Percentiles rank a stretch among this genome's conserved stretches.
Conservation (phyloP, 73 alveolate species). For the Blepharisma stoltei region DNA sequence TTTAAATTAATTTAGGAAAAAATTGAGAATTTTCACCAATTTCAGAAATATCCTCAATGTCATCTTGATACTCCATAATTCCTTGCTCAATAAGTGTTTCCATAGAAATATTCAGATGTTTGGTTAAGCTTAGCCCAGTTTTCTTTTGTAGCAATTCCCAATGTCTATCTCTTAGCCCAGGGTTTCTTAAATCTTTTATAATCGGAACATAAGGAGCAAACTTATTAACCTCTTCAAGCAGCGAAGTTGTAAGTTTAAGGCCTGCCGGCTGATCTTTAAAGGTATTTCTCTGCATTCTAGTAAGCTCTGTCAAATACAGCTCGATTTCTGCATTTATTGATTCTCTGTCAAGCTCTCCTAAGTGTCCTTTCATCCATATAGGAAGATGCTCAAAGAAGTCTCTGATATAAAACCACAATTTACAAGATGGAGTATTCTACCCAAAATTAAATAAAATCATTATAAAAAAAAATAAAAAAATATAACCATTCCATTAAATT, state of each 20-base stretch:
- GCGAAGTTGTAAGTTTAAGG: constrained; percentile 33
- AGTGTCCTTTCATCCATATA: constrained; percentile 46
- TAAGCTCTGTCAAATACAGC: constrained; percentile 62
- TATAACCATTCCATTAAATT: too few relatives aligned
- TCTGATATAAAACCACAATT: constrained; percentile 48
- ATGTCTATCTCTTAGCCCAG: constrained; percentile 65
- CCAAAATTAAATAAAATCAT: too few relatives aligned
- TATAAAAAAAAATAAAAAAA: too few relatives aligned
- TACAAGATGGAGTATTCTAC: constrained; percentile 56
- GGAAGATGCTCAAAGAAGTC: constrained; percentile 49
- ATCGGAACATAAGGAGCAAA: constrained; percentile 78
- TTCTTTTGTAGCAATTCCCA: constrained; percentile 60
- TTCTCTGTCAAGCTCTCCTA: constrained; percentile 49
- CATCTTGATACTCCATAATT: constrained; percentile 69
- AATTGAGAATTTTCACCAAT: too few relatives aligned
- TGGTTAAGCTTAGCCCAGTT: constrained; percentile 42
- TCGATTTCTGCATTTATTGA: constrained; percentile 48
- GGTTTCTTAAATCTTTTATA: constrained; percentile 63
- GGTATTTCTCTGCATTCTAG: constrained; percentile 55
- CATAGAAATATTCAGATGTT: constrained; percentile 42
- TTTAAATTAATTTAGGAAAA: too few relatives aligned
- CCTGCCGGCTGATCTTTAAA: constrained; percentile 58
- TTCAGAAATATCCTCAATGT: constrained; percentile 74
- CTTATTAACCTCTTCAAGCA: constrained; percentile 52
- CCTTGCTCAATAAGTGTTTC: constrained; percentile 47